These are phyloP conservation scores for Backusella tarrabulga DNA, from an alignment of 192 early-diverging fungal genomes.

Conservation along the genomic window DNA sequence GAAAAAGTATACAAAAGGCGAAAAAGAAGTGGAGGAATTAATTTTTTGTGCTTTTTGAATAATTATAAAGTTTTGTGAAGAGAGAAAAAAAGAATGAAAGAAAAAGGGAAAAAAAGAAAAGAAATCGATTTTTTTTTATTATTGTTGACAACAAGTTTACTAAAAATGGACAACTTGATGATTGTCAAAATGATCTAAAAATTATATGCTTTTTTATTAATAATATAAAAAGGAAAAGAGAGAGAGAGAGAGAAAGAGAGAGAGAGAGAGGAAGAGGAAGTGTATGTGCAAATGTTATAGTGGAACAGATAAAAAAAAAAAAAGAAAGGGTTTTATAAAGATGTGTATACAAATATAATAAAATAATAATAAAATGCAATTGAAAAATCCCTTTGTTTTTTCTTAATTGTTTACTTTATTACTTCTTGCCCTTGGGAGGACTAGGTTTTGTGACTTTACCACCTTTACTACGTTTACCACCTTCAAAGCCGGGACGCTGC, in stretches of 20 bases:
- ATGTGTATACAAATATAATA: not conserved
- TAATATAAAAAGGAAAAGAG: not conserved
- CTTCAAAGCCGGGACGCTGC: constrained; percentile 41
- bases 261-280: too few species aligned
- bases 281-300: too few species aligned
- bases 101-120: not conserved
- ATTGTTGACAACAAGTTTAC: too few species aligned
- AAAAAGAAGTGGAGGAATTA: not conserved
- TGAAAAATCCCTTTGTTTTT: not conserved
- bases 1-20: not conserved
- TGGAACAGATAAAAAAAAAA: not conserved
- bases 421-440: constrained; percentile 12
- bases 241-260: too few species aligned
- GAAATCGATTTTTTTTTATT: not conserved
- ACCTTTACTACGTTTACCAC: constrained; percentile 26
- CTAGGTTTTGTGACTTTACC: constrained; percentile 14
- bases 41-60: not conserved
- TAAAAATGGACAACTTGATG: too few species aligned
- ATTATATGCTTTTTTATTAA: too few species aligned
- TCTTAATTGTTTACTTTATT: not conserved
- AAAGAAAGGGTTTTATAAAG: not conserved
- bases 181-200: too few species aligned
- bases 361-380: too few species aligned
- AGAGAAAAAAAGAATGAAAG: too few species aligned
- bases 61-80: not conserved